Percentiles rank a stretch among this genome's conserved stretches.
These are phyloP conservation scores for Kluyveromyces dobzhanskii DNA, from an alignment of 805 yeast species.

Conservation along the genomic window DNA sequence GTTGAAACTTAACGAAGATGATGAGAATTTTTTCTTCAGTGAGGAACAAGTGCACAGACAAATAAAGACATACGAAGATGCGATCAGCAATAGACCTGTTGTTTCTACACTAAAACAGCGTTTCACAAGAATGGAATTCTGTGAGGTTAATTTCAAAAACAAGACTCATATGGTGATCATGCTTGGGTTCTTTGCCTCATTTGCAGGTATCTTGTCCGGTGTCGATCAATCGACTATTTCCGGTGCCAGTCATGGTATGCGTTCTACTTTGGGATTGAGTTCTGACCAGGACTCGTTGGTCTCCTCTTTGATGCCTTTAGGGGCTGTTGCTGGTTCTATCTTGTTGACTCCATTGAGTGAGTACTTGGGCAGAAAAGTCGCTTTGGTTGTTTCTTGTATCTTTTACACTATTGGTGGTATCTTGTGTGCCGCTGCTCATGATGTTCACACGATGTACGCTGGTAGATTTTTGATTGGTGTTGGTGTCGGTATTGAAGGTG, in stretches of 20 bases:
- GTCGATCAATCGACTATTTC: conserved; percentile 59
- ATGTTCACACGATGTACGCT: conserved; percentile 44
- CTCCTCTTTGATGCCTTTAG: conserved; percentile 57
- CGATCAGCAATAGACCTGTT: neutral
- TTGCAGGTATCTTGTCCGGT: conserved; percentile 60
- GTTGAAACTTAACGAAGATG: neutral
- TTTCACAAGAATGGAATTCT: neutral
- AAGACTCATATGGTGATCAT: conserved; percentile 39
- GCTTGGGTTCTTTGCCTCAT: conserved; percentile 50
- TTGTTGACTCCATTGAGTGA: conserved; percentile 52
- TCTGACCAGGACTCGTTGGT: conserved; percentile 43
- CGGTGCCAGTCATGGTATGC: conserved; percentile 52
- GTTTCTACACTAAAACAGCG: neutral
- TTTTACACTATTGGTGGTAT: conserved; percentile 56
- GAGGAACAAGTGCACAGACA: neutral
- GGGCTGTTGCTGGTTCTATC: conserved; percentile 57
- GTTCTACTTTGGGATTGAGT: conserved; percentile 33
- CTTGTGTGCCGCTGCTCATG: conserved; percentile 44
- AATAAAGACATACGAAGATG: neutral
- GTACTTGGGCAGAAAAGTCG: conserved; percentile 44
- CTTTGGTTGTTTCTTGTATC: conserved; percentile 48
- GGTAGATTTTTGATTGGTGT: conserved; percentile 54
- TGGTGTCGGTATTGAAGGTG: conserved; percentile 62
- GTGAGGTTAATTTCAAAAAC: conserved; percentile 34
- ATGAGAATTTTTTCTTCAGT: neutral